phyloP scores from a whole-genome alignment of 345 rosid species.

The Pelargonium nanum region DNA sequence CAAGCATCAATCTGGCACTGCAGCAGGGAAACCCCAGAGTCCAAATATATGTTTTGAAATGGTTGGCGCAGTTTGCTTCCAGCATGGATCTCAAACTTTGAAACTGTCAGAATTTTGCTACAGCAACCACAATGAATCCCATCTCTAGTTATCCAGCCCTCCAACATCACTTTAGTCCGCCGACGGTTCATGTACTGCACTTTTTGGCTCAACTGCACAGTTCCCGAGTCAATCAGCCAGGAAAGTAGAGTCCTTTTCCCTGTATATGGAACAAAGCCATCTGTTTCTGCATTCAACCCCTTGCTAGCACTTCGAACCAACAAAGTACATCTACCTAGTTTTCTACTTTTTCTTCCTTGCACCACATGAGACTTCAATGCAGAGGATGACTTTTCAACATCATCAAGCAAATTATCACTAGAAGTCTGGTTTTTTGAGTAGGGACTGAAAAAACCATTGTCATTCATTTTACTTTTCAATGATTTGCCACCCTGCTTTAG shows the following conservation, averaged over 20 bases:
- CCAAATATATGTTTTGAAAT: slow-evolving; percentile 68
- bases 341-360: slow-evolving; percentile 64
- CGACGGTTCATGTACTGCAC: slow-evolving; percentile 67
- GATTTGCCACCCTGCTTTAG: slow-evolving; percentile 43
- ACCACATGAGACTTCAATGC: slow-evolving; percentile 31
- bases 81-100: slow-evolving; percentile 84
- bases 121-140: slow-evolving; percentile 96
- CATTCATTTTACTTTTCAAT: slow-evolving; percentile 33
- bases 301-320: slow-evolving; percentile 64
- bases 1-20: slow-evolving; percentile 87
- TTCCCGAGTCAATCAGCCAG: slow-evolving; percentile 81
- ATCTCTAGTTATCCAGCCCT: slow-evolving; percentile 71
- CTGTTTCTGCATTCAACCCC: slow-evolving; percentile 40
- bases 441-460: slow-evolving; percentile 21
- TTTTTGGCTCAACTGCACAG: slow-evolving; percentile 53
- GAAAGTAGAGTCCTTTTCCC: slow-evolving; percentile 75
- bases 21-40: slow-evolving; percentile 70
- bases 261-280: slow-evolving; percentile 62
- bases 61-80: slow-evolving; percentile 79
- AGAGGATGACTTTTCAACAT: slow-evolving; percentile 25
- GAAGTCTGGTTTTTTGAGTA: slow-evolving; percentile 31
- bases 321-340: slow-evolving; percentile 71
- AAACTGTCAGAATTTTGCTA: slow-evolving; percentile 52
- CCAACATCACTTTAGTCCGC: slow-evolving; percentile 41
- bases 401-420: slow-evolving; percentile 15